Evolutionary conservation across 1,284 basidiomycete genomes (phyloP).

Genomic region (Pulveroboletus sp.): DNA sequence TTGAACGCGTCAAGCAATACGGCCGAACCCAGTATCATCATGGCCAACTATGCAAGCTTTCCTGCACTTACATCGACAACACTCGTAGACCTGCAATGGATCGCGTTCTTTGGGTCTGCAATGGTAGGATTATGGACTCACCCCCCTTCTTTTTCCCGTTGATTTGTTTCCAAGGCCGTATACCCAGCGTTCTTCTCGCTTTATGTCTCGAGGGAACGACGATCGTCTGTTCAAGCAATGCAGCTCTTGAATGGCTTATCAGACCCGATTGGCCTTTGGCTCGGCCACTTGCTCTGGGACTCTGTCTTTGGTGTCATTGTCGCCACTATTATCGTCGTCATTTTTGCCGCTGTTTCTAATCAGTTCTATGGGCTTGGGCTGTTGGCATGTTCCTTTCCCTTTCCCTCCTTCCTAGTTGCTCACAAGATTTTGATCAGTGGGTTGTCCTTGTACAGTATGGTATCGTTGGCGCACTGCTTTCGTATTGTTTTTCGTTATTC

Average conservation of each 20-base stretch:
- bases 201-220: slow-evolving; percentile 70
- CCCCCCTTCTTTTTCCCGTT: not conserved
- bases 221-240: slow-evolving; percentile 75
- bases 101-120: slow-evolving; percentile 65
- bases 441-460: slow-evolving; percentile 72
- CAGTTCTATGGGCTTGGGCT: slow-evolving; percentile 75
- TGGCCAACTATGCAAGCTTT: slow-evolving; percentile 55
- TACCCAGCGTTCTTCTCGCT: slow-evolving; percentile 80
- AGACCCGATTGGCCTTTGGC: slow-evolving; percentile 72
- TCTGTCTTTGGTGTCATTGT: slow-evolving; percentile 57
- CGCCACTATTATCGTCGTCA: slow-evolving; percentile 60
- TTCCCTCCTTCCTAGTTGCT: not conserved
- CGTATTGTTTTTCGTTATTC: slow-evolving; percentile 66
- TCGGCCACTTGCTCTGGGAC: slow-evolving; percentile 79
- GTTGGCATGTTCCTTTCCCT: slow-evolving; percentile 49
- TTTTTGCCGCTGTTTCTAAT: slow-evolving; percentile 57
- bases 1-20: slow-evolving; percentile 48
- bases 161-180: slow-evolving; percentile 49
- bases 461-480: slow-evolving; percentile 64
- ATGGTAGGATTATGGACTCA: slow-evolving; percentile 52
- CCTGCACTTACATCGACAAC: slow-evolving; percentile 54
- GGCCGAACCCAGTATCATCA: slow-evolving; percentile 49
- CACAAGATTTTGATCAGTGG: slow-evolving; percentile 48
- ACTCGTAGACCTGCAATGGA: slow-evolving; percentile 64
- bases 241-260: slow-evolving; percentile 77